Evolutionary conservation across 768 basidiomycete species (phyloP).

Genomic region (Mycena galericulata): DNA sequence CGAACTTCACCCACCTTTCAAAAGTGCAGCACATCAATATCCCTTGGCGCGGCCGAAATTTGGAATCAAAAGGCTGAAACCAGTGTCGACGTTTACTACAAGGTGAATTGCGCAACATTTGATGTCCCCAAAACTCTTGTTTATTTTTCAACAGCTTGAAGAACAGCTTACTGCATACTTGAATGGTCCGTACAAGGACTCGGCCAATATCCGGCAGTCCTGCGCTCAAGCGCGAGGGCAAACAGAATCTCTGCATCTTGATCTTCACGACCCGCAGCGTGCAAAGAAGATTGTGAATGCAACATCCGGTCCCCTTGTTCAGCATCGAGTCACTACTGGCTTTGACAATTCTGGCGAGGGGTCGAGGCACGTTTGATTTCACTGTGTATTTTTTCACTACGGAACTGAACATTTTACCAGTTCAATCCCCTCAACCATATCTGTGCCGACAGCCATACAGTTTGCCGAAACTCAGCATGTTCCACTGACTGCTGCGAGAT

Average conservation of each 20-base stretch:
- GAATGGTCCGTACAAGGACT: no score
- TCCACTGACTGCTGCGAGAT: slow-evolving; percentile 2
- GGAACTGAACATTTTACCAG: no score
- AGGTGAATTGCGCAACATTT: background rate
- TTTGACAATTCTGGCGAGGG: no score
- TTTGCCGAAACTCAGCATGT: slow-evolving; percentile 4
- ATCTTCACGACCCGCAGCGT: slow-evolving; percentile 5
- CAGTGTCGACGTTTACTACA: background rate
- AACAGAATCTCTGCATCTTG: background rate
- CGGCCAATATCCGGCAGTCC: slow-evolving; percentile 7
- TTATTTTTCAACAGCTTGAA: background rate
- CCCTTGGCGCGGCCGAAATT: background rate
- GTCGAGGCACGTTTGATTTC: no score
- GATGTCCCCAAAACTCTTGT: background rate
- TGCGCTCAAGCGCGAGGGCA: slow-evolving; percentile 11
- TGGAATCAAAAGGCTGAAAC: slow-evolving; percentile 4
- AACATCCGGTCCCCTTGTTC: background rate
- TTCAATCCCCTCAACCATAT: no score
- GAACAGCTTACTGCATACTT: slow-evolving; percentile 22
- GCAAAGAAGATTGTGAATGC: slow-evolving; percentile 4
- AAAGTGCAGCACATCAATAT: slow-evolving; percentile 1
- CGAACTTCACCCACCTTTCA: no score
- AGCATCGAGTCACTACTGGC: slow-evolving; percentile 1
- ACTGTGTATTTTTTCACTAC: no score
- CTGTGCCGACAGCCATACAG: background rate